These are phyloP conservation scores for Salinomyces thailandicus DNA, from an alignment of 2,329 filamentous ascomycete genomes.

Conservation along the genomic window DNA sequence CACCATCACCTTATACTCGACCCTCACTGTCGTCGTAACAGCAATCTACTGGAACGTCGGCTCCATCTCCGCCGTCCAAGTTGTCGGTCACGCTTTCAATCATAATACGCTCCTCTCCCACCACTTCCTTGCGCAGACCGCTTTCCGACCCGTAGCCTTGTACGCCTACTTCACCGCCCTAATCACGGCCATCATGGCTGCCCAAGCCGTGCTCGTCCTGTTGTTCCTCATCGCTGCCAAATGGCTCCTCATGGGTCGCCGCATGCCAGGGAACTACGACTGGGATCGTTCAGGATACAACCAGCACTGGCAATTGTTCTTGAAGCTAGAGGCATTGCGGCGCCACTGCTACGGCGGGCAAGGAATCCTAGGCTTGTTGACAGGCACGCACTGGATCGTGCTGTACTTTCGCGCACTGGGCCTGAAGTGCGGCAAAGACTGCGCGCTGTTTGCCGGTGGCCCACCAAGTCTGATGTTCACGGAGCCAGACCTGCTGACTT, in stretches of 20 bases:
- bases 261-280: slow-evolving; percentile 44
- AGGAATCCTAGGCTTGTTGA: slow-evolving; percentile 44
- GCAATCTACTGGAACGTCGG: slow-evolving; percentile 44
- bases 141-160: slow-evolving; percentile 28
- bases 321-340: slow-evolving; percentile 42
- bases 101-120: slow-evolving; percentile 5
- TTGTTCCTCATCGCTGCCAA: slow-evolving; percentile 38
- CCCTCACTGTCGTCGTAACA: slow-evolving; percentile 36
- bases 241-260: slow-evolving; percentile 43
- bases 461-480: slow-evolving; percentile 45
- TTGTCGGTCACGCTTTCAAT: slow-evolving; percentile 31
- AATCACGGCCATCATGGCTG: slow-evolving; percentile 35
- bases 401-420: slow-evolving; percentile 46
- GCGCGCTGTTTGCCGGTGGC: slow-evolving; percentile 46
- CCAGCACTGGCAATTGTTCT: slow-evolving; percentile 48
- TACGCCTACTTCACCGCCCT: slow-evolving; percentile 33
- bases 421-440: slow-evolving; percentile 45
- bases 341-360: slow-evolving; percentile 41
- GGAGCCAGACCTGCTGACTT: slow-evolving; percentile 45
- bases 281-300: slow-evolving; percentile 48
- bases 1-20: slow-evolving; percentile 42
- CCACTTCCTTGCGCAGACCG: slow-evolving; percentile 8
- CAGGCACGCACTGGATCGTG: slow-evolving; percentile 43
- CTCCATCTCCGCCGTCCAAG: slow-evolving; percentile 39
- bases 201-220: slow-evolving; percentile 37